A percentile compares a stretch with the other conserved stretches of the same genome.
Conservation (phyloP, 345 rosid species). For the Schrenkiella parvula region DNA sequence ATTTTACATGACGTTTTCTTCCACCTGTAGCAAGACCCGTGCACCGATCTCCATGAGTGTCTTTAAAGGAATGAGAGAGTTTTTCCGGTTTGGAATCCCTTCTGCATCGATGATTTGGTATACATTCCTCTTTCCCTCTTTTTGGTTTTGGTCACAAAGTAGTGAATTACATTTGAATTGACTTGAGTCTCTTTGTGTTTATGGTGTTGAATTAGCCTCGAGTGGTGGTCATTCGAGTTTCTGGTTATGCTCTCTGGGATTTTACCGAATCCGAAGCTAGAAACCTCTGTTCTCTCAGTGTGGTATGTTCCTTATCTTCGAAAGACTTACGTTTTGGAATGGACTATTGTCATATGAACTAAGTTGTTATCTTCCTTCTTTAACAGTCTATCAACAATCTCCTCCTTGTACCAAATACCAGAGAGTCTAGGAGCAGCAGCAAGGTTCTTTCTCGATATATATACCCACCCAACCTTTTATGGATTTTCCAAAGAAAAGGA, state of each 20-base stretch:
- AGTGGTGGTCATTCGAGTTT: conserved; percentile 97
- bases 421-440: conserved; percentile 60
- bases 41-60: conserved; percentile 39
- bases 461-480: too few relatives aligned
- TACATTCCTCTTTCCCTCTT: not conserved
- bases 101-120: conserved; percentile 78
- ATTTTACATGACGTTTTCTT: conserved; percentile 46
- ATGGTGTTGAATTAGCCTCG: conserved; percentile 50
- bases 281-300: conserved; percentile 80
- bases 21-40: conserved; percentile 44
- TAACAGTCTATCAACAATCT: conserved; percentile 55
- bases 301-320: conserved; percentile 47
- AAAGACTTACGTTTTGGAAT: not conserved
- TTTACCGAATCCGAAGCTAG: conserved; percentile 78
- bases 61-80: conserved; percentile 48
- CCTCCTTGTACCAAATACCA: conserved; percentile 52
- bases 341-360: not conserved
- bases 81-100: conserved; percentile 64
- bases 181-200: not conserved
- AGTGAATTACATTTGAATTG: not conserved
- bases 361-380: not conserved
- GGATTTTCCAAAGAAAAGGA: not conserved
- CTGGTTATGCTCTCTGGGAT: conserved; percentile 79
- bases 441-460: conserved; percentile 38
- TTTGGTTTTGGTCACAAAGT: not conserved